These are phyloP conservation scores for Neckera pumila DNA, from an alignment of 225 moss, liverwort and hornwort species.

Conservation along the genomic window DNA sequence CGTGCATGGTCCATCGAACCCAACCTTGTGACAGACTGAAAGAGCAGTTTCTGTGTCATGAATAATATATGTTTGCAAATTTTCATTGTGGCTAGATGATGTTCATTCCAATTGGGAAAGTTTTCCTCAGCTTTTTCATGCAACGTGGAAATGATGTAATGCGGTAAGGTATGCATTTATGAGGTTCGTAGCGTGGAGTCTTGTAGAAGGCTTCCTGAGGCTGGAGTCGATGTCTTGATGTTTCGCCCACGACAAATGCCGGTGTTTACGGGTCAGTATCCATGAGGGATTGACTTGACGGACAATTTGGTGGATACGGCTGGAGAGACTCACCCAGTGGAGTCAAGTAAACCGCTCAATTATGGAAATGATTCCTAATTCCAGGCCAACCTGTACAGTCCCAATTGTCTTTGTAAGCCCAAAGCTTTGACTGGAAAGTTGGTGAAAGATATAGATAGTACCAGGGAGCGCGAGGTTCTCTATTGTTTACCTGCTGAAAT, in stretches of 20 bases:
- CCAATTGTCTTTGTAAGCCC: background rate
- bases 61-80: background rate
- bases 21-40: no score
- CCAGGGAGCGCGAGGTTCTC: background rate
- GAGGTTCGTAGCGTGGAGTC: background rate
- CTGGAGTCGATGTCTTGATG: background rate
- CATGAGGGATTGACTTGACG: background rate
- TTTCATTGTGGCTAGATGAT: background rate
- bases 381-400: background rate
- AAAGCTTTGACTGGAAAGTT: background rate
- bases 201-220: background rate
- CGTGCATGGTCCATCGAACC: no score
- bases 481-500: background rate
- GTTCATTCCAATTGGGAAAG: background rate
- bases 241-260: background rate
- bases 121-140: background rate
- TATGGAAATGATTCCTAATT: background rate
- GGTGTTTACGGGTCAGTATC: background rate
- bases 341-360: background rate
- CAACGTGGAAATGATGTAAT: background rate
- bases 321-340: background rate
- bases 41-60: background rate
- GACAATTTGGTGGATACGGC: background rate
- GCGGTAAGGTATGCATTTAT: background rate
- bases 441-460: background rate